Conservation (phyloP, 176 grass and related monocot genomes). For the Juncus inflexus region DNA sequence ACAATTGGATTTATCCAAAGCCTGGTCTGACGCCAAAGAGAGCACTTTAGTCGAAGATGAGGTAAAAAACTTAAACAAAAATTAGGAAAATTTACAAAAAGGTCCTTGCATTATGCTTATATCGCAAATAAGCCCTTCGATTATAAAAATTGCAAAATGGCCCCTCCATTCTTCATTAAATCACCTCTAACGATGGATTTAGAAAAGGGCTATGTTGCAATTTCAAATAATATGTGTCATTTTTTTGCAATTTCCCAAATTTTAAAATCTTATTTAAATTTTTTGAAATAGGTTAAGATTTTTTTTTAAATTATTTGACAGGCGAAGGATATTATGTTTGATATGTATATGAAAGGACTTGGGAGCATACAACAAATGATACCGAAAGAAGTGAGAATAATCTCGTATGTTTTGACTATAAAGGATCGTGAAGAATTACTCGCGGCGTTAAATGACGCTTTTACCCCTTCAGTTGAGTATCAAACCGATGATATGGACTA, state of each 20-base stretch:
- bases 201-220: background rate
- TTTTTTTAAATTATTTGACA: constrained; percentile 26
- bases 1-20: constrained; percentile 74
- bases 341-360: constrained; percentile 71
- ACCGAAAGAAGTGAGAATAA: constrained; percentile 87
- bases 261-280: background rate
- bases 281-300: background rate
- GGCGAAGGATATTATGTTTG: constrained; percentile 72
- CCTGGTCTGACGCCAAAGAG: constrained; percentile 86
- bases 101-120: background rate
- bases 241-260: background rate
- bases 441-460: constrained; percentile 56
- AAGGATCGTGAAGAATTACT: constrained; percentile 62
- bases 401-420: constrained; percentile 74
- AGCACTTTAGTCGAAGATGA: constrained; percentile 73
- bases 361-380: constrained; percentile 74
- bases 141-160: background rate
- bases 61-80: constrained; percentile 35
- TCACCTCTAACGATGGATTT: background rate
- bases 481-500: constrained; percentile 65
- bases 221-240: background rate
- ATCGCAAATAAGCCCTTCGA: background rate
- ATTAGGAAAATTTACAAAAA: background rate
- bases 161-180: background rate
- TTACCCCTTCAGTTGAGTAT: constrained; percentile 72